phyloP scores from a whole-genome alignment of 2,329 filamentous ascomycete genomes.

The Apiospora pterosperma region DNA sequence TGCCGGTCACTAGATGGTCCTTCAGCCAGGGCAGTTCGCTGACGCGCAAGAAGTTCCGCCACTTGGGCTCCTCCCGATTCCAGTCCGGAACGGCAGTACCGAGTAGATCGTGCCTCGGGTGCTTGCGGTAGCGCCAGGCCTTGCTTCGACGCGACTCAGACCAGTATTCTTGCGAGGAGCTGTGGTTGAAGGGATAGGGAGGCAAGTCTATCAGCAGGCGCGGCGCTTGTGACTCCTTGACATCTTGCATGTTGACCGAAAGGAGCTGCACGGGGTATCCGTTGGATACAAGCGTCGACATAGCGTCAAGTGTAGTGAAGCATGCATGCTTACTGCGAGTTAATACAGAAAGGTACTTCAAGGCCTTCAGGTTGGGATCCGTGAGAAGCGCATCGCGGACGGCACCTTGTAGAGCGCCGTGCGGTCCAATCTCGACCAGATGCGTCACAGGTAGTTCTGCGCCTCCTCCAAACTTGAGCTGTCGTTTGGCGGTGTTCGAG shows the following conservation, averaged over 20 bases:
- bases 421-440: slow-evolving; percentile 32
- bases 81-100: slow-evolving; percentile 28
- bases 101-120: slow-evolving; percentile 35
- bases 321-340: slow-evolving; percentile 27
- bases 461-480: slow-evolving; percentile 12
- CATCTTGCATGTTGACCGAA: slow-evolving; percentile 28
- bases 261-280: slow-evolving; percentile 27
- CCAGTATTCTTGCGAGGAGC: slow-evolving; percentile 32
- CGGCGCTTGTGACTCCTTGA: slow-evolving; percentile 20
- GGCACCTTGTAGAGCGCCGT: slow-evolving; percentile 31
- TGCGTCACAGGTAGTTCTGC: slow-evolving; percentile 12
- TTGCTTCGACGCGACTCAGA: slow-evolving; percentile 30
- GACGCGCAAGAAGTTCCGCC: slow-evolving; percentile 32
- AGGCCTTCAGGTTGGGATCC: slow-evolving; percentile 3
- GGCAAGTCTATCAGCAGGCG: slow-evolving; percentile 34
- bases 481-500: slow-evolving; percentile 1
- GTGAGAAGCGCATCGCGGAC: slow-evolving; percentile 26
- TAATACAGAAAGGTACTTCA: slow-evolving; percentile 18
- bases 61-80: slow-evolving; percentile 27
- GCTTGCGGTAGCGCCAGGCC: slow-evolving; percentile 29
- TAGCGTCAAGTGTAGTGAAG: slow-evolving; percentile 20
- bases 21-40: slow-evolving; percentile 40
- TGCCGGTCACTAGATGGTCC: slow-evolving; percentile 45
- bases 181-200: slow-evolving; percentile 44
- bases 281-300: slow-evolving; percentile 12